Conservation (phyloP, 2,329 filamentous ascomycete genomes). For the Botrytis byssoidea region DNA sequence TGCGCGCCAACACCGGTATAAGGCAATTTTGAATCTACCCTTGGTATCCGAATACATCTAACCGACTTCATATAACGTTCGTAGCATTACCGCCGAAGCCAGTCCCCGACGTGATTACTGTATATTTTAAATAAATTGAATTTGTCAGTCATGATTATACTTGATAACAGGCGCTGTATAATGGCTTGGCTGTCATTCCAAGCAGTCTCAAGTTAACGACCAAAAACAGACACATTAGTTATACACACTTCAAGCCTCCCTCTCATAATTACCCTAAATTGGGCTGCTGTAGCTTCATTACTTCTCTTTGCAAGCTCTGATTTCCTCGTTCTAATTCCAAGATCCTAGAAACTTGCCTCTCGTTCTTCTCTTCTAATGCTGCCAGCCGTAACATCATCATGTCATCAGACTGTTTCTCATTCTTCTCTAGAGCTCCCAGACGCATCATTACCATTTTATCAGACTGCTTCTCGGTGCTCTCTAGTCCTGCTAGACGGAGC, state of each 20-base stretch:
- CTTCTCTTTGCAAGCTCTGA: not conserved
- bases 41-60: not conserved
- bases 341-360: not conserved
- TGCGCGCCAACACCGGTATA: not conserved
- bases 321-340: not conserved
- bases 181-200: not conserved
- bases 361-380: not conserved
- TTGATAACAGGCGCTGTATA: accelerated
- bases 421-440: not conserved
- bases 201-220: not conserved
- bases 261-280: not conserved
- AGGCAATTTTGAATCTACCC: not conserved
- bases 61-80: not conserved
- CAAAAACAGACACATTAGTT: not conserved
- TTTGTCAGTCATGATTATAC: not conserved
- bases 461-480: not conserved
- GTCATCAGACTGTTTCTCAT: not conserved
- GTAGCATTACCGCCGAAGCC: not conserved
- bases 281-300: not conserved
- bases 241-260: not conserved
- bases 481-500: not conserved
- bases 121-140: not conserved
- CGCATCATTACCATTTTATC: not conserved
- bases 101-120: not conserved
- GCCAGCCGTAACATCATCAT: not conserved